Evolutionary conservation across 306 rosid species (phyloP), one percentile per base, ranked within the genome.

Genomic region (Rosa persica): DNA sequence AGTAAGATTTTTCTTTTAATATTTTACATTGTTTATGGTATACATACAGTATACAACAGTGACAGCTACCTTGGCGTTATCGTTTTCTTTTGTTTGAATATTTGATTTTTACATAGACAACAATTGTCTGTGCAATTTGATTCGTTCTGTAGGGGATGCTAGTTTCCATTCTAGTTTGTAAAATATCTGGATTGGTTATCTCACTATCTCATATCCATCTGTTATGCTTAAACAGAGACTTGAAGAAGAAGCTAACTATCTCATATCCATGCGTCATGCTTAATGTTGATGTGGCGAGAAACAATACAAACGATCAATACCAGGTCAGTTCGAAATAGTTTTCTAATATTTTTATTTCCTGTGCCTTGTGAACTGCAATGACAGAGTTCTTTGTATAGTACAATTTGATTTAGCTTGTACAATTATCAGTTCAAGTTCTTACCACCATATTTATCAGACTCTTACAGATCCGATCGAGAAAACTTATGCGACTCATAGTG

Each of bases 241-340:
- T 80, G 76, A 91, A 89, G 88, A 86, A 88, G 97, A 94, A 92
- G 89, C 83, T 95, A 84, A 87, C 96, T 38, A 95, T 95, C 85
- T 95, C 98, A 86, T 95, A 95, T 87, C 98, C 98, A n/a, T 95
- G 98, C 87, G 98, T 95, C 13, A 95, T 95, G 98, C 97, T 95
- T 81, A 92, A 95, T 47, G 98, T 92, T 84, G 98, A 95, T 80
- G 98, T 95, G 84, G 97, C 98, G 23, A 89, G 89, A 86, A 92
- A 92, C 88, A 95, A 95, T 79, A 92, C 98, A 86, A 95, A 95
- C 79, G 98, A 91, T 83, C 98, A 95, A 85, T 95, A 95, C 86
- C 98, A 95, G 98, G 98, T 95, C 68, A 81, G 84, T 80, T 83
- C 84, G 84, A 49, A 69, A 58, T 72, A 73, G 81, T 1, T 72